These are phyloP conservation scores for Podospora tetraspora DNA, from an alignment of 495 filamentous ascomycete species.

Conservation along the genomic window DNA sequence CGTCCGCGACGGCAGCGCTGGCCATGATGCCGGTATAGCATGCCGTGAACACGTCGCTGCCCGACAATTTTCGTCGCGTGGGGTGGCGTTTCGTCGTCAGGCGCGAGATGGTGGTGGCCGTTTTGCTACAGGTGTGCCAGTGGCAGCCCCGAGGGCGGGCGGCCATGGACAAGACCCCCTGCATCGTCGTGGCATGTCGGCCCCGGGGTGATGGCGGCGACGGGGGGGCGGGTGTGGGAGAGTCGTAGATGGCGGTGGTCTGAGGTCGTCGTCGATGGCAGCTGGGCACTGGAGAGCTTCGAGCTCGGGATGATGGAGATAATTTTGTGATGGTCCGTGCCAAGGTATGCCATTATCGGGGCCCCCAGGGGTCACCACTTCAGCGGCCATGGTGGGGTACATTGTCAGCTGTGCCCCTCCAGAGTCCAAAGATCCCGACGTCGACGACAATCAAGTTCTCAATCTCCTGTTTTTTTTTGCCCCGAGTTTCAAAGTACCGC, in stretches of 20 bases:
- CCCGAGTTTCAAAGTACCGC: not conserved
- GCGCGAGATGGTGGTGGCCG: constrained; percentile 35
- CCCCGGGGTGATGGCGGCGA: constrained; percentile 5
- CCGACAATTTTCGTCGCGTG: constrained; percentile 46
- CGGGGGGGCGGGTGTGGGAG: not conserved
- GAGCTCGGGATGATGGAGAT: not conserved
- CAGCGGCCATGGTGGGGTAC: not conserved
- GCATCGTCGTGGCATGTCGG: constrained; percentile 53
- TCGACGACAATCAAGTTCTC: not conserved
- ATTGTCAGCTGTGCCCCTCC: not conserved
- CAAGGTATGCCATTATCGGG: not conserved
- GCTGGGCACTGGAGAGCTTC: not conserved
- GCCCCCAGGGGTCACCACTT: too few relatives aligned
- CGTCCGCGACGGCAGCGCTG: constrained; percentile 63
- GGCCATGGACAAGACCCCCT: constrained; percentile 65
- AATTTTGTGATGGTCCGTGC: not conserved
- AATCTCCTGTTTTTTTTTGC: not conserved
- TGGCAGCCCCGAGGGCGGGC: constrained; percentile 58
- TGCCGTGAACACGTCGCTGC: constrained; percentile 61
- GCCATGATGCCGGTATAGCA: constrained; percentile 69
- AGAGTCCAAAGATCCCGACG: not conserved
- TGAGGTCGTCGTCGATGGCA: not conserved
- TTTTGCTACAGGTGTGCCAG: constrained; percentile 58
- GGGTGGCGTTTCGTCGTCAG: constrained; percentile 26
- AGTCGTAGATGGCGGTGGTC: not conserved